Evolutionary conservation across 1,284 basidiomycete genomes (phyloP), one percentile per base, ranked within the genome.

Genomic region (Thelephora terrestris): DNA sequence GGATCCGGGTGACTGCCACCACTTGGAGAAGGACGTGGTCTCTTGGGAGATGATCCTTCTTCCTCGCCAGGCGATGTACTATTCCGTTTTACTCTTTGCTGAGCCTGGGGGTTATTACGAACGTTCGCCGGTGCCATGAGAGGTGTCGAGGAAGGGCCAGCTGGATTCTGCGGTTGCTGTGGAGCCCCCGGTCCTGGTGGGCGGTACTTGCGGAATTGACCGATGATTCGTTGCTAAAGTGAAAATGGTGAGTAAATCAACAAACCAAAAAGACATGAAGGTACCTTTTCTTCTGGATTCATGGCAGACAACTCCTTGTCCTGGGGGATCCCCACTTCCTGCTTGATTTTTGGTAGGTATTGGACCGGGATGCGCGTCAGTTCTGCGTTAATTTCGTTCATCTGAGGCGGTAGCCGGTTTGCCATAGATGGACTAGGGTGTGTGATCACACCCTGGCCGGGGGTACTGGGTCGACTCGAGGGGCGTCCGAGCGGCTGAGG

Each of bases 31-130:
- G 71, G 72, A 39, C 80, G 75, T 27, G 60, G 46, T 35, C 81
- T 78, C 61, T 86, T 86, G 0, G 79, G 79, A 2, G 83, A 81
- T 0, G 84, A 84, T 2, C 71, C 73, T 6, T 81, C 79, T 60
- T 84, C 83, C 59, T 83, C 81, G 43, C 74, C 76, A 5, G 83
- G 82, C 2, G 82, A 82, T 12, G 78, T 79, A 55, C 81, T 84
- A 54, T 67, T 80, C 44, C 83, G 73, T 59, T 86, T 85, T 32
- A 64, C 62, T 5, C 66, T 62, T 38, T 71, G 70, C 43, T 64
- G 64, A 17, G 59, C 5, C 56, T 57, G 17, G 25, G 39, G 39
- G 25, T 21, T 21, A 18, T 42, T 42, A n/a, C 39, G 39, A 23
- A 42, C 20, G 25, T 20, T 42, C 21, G 39, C 39, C 16, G 39